Conservation (phyloP, 306 rosid species). For the Canavalia gladiata region DNA sequence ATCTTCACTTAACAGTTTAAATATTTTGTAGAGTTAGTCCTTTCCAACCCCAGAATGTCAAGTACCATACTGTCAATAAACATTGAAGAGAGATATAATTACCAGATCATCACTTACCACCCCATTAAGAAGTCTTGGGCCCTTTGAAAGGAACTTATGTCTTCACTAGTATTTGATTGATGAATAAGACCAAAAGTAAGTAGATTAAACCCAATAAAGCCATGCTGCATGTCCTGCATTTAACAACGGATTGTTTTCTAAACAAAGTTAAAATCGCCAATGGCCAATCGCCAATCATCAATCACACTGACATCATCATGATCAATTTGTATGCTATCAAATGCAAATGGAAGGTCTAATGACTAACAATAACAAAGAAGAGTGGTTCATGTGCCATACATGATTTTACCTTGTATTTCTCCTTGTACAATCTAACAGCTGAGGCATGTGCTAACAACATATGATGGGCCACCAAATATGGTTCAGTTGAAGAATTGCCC, state of each 20-base stretch:
- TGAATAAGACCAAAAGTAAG: slow-evolving; percentile 51
- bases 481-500: slow-evolving; percentile 49
- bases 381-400: neutral
- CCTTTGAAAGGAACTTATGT: slow-evolving; percentile 57
- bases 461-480: slow-evolving; percentile 44
- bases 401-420: slow-evolving; percentile 39
- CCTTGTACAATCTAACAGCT: slow-evolving; percentile 39
- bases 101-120: slow-evolving; percentile 53
- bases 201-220: slow-evolving; percentile 65
- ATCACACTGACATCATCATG: neutral
- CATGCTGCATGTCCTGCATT: slow-evolving; percentile 65
- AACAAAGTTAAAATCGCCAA: neutral
- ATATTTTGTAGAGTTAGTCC: neutral
- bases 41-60: neutral
- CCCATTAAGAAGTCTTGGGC: slow-evolving; percentile 57
- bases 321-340: neutral
- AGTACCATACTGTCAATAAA: neutral
- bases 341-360: neutral
- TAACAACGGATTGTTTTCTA: neutral
- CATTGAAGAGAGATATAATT: neutral
- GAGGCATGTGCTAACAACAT: slow-evolving; percentile 50
- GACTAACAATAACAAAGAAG: neutral
- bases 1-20: neutral
- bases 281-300: neutral
- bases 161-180: slow-evolving; percentile 53